Conservation (phyloP, 495 filamentous ascomycete genomes). For the Annulohypoxylon stygium region DNA sequence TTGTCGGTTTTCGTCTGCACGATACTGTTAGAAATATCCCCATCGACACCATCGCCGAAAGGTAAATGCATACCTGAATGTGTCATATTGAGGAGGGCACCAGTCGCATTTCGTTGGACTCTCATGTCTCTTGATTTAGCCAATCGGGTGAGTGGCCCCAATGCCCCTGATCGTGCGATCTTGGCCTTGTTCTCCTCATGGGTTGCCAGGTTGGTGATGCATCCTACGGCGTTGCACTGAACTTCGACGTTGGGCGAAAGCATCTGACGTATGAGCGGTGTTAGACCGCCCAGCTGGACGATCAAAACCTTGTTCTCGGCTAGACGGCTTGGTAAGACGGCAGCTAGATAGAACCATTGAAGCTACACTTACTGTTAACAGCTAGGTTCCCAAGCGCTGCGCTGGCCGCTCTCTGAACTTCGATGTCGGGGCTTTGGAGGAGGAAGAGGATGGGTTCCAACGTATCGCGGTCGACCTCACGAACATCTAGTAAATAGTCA, state of each 20-base stretch:
- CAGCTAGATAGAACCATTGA: background rate
- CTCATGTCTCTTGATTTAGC: conserved; percentile 99
- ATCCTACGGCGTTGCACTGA: conserved; percentile 98
- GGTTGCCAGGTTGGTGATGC: conserved; percentile 97
- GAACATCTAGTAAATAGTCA: conserved; percentile 76
- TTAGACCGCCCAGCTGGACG: conserved; percentile 88
- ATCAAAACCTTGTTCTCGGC: conserved; percentile 98
- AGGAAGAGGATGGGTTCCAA: conserved; percentile 96
- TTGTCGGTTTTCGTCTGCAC: conserved; percentile 92
- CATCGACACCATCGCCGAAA: conserved; percentile 14
- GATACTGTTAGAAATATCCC: conserved; percentile 44
- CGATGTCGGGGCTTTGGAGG: conserved; percentile 93
- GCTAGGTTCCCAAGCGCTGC: conserved; percentile 96
- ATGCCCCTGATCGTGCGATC: conserved; percentile 93
- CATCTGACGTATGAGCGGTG: conserved; percentile 97
- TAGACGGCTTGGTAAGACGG: conserved; percentile 59
- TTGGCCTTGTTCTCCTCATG: conserved; percentile 99
- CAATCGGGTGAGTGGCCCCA: conserved; percentile 88
- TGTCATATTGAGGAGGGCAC: conserved; percentile 97
- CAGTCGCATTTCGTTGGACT: conserved; percentile 96
- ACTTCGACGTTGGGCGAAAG: conserved; percentile 99
- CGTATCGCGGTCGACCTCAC: conserved; percentile 94
- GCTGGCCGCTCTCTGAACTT: conserved; percentile 96
- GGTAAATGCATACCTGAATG: conserved; percentile 81
- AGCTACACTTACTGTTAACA: conserved; percentile 82